These are phyloP conservation scores for Moniliella sp. DNA, from an alignment of 1,284 basidiomycete species.

Conservation along the genomic window DNA sequence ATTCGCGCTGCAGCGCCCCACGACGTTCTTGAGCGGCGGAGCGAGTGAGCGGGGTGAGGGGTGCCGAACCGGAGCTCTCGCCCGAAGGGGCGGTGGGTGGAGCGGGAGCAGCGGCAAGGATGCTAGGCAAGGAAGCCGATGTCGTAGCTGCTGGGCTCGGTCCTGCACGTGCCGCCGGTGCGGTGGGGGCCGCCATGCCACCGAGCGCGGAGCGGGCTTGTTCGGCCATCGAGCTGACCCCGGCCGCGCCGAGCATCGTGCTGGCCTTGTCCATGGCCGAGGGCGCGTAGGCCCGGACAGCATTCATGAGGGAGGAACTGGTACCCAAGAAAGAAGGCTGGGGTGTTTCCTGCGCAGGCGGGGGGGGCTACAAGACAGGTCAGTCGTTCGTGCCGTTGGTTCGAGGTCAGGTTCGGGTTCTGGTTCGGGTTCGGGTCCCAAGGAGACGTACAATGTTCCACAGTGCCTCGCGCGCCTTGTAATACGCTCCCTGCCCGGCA, in stretches of 20 bases:
- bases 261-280: no score
- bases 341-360: no score
- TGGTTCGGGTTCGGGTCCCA: background rate
- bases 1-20: background rate
- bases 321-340: no score
- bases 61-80: no score
- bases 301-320: no score
- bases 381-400: background rate
- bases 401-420: background rate
- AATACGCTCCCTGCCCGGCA: background rate
- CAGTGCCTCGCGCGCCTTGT: slow-evolving; percentile 1
- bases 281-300: no score
- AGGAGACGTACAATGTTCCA: background rate
- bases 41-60: background rate
- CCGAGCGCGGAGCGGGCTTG: no score
- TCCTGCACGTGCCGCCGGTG: background rate
- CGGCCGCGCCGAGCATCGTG: no score
- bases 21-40: background rate
- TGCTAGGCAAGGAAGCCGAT: background rate
- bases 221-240: no score
- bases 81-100: no score
- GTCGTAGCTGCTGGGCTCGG: background rate
- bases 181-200: no score
- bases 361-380: background rate
- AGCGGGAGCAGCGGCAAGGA: no score